Evolutionary conservation across 352 stramenopile species (phyloP), one percentile per base, ranked within the genome.

Genomic region (Phytophthora kernoviae): DNA sequence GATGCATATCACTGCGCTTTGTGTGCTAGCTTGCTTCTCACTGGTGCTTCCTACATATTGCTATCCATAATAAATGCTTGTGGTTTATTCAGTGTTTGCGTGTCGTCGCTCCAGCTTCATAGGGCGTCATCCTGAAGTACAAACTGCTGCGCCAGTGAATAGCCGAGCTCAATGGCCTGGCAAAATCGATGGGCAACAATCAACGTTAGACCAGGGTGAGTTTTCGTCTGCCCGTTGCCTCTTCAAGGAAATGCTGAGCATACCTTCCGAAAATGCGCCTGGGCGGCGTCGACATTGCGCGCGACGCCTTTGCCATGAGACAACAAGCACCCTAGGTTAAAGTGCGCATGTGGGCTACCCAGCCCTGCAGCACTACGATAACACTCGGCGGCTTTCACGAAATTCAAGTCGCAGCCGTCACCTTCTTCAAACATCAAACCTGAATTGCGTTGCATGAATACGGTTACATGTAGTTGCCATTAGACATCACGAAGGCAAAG

Each of bases 361-460:
- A 77, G 55, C 40, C 77, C 71, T 8, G 77, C 71, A 1, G 81
- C 83, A 46, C 59, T 58, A 11, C 77, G 76, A 33, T 90, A 92
- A 48, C 70, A 91, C 18, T 66, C 64, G 5, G 65, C 76, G 6
- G 81, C 85, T 48, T 77, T 69, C 22, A 57, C 48, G 48, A 90
- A 87, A 60, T 91, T 76, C 39, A 92, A 33, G 15, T 88, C 76
- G 24, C 81, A 91, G 24, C 82, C 83, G 20, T 91, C 77, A 34
- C 85, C 85, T 59, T 94, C 82, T 64, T 94, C 83, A 56, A 75
- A 80, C 85, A 94, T 91, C 27, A 94, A 53, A 6, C 54, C 42
- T 67, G 46, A 41, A 40, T 26, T 24, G n/a, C n/a, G n/a, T n/a
- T n/a, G n/a, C n/a, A n/a, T n/a, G n/a, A n/a, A n/a, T n/a, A n/a